Evolutionary conservation across 345 rosid genomes (phyloP), one percentile per base, ranked within the genome.

Genomic region (Eucalyptus dawsonii): DNA sequence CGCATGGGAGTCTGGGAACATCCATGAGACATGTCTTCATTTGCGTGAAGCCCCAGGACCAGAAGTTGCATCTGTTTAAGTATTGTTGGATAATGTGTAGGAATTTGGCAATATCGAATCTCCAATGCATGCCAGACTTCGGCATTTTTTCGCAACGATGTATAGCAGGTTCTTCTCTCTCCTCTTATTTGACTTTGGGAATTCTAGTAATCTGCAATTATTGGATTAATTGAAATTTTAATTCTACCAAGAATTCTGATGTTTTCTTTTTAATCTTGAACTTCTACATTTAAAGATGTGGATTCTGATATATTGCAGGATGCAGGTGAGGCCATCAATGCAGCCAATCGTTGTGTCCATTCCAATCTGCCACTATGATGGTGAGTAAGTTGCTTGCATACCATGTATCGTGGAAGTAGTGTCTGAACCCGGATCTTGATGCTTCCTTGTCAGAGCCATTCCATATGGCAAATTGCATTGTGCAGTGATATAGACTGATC

Each of bases 41-140:
- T 76, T 42, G 14, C 7, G 29, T 76, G 83, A 21, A 76, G 88
- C 72, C 34, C 67, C 22, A 44, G 67, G 80, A 29, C 89, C 65
- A 13, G 44, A 80, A 51, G 80, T 24, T 81, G 51, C 83, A 81
- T 53, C 53, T 88, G 15, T 88, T 14, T 69, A 15, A 58, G 6
- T 45, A 86, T 92, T 42, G 72, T 91, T 86, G 89, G 86, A n/a
- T 87, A 58, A 87, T 91, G 80, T 91, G 88, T 94, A 97, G 99
- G 99, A 97, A 92, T 97, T 97, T 89, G 98, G 99, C 87, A 96
- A 97, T 90, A 96, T 96, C 14, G 99, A 97, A 92, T 93, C 98
- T 87, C 99, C 99, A 1, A 92, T 97, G 92, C 95, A 95, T 87
- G 93, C 98, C 24, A 94, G 97, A 88, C 97, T 95, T 88, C 92